Evolutionary conservation across 2,329 filamentous ascomycete species (phyloP).

Genomic region (Epichloe sylvatica): DNA sequence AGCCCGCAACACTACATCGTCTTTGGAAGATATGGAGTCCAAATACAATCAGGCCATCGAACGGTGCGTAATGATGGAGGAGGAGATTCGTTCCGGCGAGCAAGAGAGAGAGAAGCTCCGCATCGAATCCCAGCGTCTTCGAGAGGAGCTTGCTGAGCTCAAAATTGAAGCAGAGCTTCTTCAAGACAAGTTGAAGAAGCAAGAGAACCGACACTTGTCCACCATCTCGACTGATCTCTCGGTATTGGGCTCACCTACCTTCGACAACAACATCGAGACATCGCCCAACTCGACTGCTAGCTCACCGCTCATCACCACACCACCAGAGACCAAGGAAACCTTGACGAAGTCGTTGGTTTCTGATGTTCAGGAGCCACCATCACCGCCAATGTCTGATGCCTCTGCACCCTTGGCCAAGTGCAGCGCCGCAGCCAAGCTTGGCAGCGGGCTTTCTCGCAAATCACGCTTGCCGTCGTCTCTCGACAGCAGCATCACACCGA

Average conservation of each 20-base stretch:
- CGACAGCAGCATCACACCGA: conserved; percentile 41
- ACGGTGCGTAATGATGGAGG: conserved; percentile 80
- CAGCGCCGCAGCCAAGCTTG: conserved; percentile 27
- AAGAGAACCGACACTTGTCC: conserved; percentile 43
- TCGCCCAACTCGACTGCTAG: conserved; percentile 80
- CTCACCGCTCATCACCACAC: conserved; percentile 80
- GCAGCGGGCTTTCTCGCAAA: conserved; percentile 23
- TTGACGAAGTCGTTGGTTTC: conserved; percentile 44
- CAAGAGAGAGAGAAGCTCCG: conserved; percentile 80
- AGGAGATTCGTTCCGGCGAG: conserved; percentile 82
- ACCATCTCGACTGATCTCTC: conserved; percentile 49
- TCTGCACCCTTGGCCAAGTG: conserved; percentile 47
- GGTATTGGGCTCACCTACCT: conserved; percentile 54
- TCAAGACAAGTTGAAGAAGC: conserved; percentile 80
- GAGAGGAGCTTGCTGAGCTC: conserved; percentile 82
- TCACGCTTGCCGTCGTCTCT: conserved; percentile 42
- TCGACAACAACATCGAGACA: conserved; percentile 53
- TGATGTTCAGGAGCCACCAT: conserved; percentile 70
- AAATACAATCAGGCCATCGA: conserved; percentile 96
- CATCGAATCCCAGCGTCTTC: conserved; percentile 79
- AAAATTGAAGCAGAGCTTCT: conserved; percentile 92
- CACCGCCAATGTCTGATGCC: conserved; percentile 82
- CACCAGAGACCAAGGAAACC: conserved; percentile 56
- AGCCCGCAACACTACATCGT: conserved; percentile 88
- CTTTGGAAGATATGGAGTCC: conserved; percentile 88